phyloP scores from a whole-genome alignment of 2,329 filamentous ascomycete genomes.

The Madurella mycetomatis region DNA sequence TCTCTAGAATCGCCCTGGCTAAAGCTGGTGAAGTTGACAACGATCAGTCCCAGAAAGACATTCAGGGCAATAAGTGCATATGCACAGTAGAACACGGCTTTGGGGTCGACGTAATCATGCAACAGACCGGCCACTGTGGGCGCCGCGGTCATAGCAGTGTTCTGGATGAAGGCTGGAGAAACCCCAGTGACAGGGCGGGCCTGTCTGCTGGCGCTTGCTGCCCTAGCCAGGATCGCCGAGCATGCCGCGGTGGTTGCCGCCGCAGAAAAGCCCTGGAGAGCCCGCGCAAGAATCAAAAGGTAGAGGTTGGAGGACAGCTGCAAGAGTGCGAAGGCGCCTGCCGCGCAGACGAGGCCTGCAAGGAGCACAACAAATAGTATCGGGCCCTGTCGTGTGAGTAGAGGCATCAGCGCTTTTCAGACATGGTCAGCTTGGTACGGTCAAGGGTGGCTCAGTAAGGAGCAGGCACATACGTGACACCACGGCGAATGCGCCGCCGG shows the following conservation, averaged over 20 bases:
- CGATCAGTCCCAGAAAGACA: constrained; percentile 13
- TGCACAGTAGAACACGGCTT: constrained; percentile 21
- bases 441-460: not conserved
- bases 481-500: constrained; percentile 24
- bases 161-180: constrained; percentile 20
- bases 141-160: constrained; percentile 18
- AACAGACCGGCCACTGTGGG: constrained; percentile 17
- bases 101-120: constrained; percentile 9
- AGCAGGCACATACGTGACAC: constrained; percentile 21
- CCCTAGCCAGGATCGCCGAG: constrained; percentile 15
- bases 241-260: constrained; percentile 18
- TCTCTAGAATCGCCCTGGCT: not conserved
- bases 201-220: not conserved
- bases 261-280: constrained; percentile 21
- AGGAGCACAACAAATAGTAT: constrained; percentile 12
- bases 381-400: constrained; percentile 15
- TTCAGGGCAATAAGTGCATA: constrained; percentile 19
- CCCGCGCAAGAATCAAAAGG: constrained; percentile 19
- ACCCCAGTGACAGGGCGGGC: constrained; percentile 9
- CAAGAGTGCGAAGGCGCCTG: constrained; percentile 16
- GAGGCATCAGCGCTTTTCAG: constrained; percentile 20
- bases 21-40: not conserved
- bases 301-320: constrained; percentile 15
- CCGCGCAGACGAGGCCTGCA: constrained; percentile 16
- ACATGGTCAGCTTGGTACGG: not conserved